Percentiles rank a stretch among this genome's conserved stretches.
phyloP scores from a whole-genome alignment of 2,329 filamentous ascomycete species.

The Dothideomycetes sp. region DNA sequence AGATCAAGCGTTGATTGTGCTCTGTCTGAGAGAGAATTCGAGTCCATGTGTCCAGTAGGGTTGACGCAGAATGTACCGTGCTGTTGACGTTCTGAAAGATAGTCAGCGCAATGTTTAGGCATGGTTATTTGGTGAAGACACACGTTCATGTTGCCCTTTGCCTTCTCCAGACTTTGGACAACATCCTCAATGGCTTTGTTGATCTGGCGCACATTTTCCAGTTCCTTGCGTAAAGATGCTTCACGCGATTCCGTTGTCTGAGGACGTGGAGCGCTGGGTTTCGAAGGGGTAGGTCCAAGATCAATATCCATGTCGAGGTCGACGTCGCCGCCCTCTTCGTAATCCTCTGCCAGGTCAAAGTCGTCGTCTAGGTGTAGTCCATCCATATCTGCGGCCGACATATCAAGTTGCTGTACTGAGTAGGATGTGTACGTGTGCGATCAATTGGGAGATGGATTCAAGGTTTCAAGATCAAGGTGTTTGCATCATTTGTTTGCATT shows the following conservation, averaged over 20 bases:
- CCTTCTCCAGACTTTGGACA: slow-evolving; percentile 60
- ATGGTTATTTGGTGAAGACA: slow-evolving; percentile 18
- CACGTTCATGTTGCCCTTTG: slow-evolving; percentile 70
- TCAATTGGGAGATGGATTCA: neutral
- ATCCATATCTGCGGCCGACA: slow-evolving; percentile 24
- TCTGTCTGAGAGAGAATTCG: slow-evolving; percentile 94
- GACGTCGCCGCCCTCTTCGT: slow-evolving; percentile 30
- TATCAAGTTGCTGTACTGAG: too few species aligned
- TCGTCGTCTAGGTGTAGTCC: slow-evolving; percentile 45
- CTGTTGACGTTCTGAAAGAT: slow-evolving; percentile 61
- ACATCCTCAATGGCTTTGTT: slow-evolving; percentile 81
- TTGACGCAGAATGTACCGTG: slow-evolving; percentile 80
- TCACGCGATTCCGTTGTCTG: slow-evolving; percentile 60
- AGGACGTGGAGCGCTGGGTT: slow-evolving; percentile 28
- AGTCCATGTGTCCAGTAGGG: slow-evolving; percentile 89
- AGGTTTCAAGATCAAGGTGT: slow-evolving; percentile 6
- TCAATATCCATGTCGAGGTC: slow-evolving; percentile 12
- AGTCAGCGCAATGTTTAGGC: slow-evolving; percentile 4
- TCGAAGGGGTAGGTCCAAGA: slow-evolving; percentile 7
- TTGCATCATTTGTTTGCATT: slow-evolving; percentile 12
- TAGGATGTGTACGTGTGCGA: too few species aligned
- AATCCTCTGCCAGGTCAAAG: slow-evolving; percentile 48
- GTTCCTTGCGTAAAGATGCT: slow-evolving; percentile 63
- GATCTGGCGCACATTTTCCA: slow-evolving; percentile 74
- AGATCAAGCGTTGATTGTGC: slow-evolving; percentile 86